A percentile compares a stretch with the other conserved stretches of the same genome.
Conservation (phyloP, 2,329 filamentous ascomycete genomes). For the Teratosphaeria epicoccoides region DNA sequence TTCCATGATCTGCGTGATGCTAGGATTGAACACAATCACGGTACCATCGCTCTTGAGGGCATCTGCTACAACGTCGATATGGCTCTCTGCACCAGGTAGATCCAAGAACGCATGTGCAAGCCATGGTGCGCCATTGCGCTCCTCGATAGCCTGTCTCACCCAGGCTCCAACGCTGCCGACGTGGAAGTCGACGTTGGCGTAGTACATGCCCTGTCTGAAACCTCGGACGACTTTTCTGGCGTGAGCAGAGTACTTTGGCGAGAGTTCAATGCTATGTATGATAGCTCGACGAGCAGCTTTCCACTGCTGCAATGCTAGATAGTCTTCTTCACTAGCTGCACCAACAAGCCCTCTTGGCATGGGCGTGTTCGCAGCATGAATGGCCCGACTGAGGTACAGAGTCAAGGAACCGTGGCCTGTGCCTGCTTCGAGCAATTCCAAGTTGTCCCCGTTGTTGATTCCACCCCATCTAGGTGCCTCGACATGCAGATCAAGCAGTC, state of each 20-base stretch:
- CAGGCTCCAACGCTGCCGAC: slow-evolving; percentile 55
- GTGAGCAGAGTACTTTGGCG: slow-evolving; percentile 49
- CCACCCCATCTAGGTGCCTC: slow-evolving; percentile 27
- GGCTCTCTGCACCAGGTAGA: slow-evolving; percentile 52
- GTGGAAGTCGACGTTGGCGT: slow-evolving; percentile 62
- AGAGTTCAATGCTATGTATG: slow-evolving; percentile 65
- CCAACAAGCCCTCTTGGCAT: slow-evolving; percentile 27
- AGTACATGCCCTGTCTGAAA: slow-evolving; percentile 62
- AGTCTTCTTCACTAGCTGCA: slow-evolving; percentile 15
- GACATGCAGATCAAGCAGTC: slow-evolving; percentile 63
- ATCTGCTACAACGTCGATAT: slow-evolving; percentile 41
- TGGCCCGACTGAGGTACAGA: slow-evolving; percentile 61
- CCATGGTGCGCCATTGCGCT: slow-evolving; percentile 44
- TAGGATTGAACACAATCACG: slow-evolving; percentile 63
- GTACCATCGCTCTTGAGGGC: slow-evolving; percentile 54
- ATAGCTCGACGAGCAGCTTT: slow-evolving; percentile 48
- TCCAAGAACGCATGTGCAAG: slow-evolving; percentile 64
- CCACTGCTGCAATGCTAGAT: slow-evolving; percentile 22
- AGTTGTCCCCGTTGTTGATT: slow-evolving; percentile 23
- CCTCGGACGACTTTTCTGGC: slow-evolving; percentile 55
- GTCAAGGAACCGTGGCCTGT: slow-evolving; percentile 77
- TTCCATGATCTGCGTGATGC: slow-evolving; percentile 64
- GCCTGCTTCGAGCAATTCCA: slow-evolving; percentile 74
- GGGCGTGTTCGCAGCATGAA: slow-evolving; percentile 59
- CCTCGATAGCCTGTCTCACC: slow-evolving; percentile 43